Percentiles rank a stretch among this genome's conserved stretches.
phyloP scores from a whole-genome alignment of 106 monocot genomes.

The Acorus calamus region DNA sequence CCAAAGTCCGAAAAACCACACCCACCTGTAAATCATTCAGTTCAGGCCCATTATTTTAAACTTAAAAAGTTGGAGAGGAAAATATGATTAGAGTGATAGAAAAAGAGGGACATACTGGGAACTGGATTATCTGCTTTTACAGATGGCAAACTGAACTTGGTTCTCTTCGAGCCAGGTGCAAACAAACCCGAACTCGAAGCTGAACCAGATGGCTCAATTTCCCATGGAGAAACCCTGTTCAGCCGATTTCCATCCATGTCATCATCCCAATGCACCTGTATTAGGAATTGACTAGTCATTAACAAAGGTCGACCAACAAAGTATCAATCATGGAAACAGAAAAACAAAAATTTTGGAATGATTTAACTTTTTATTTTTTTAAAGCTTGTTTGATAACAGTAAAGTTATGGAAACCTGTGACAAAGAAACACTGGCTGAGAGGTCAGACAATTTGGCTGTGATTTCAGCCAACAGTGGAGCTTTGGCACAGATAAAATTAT shows the following conservation, averaged over 20 bases:
- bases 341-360: too few relatives aligned
- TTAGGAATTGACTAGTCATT: too few relatives aligned
- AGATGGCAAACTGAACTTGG: constrained; percentile 23
- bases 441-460: too few relatives aligned
- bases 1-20: constrained; percentile 34
- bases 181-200: constrained; percentile 27
- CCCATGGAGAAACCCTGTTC: constrained; percentile 72
- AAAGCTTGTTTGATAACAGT: too few relatives aligned
- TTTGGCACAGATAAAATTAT: too few relatives aligned
- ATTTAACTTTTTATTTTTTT: too few relatives aligned
- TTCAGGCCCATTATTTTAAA: background rate
- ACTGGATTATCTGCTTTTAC: constrained; percentile 27
- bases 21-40: constrained; percentile 30
- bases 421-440: too few relatives aligned
- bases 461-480: too few relatives aligned
- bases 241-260: constrained; percentile 27
- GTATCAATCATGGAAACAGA: too few relatives aligned
- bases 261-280: constrained; percentile 74
- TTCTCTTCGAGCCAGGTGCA: constrained; percentile 40
- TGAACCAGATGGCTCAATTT: constrained; percentile 49
- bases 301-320: too few relatives aligned
- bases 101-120: constrained; percentile 31
- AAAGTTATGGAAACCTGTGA: too few relatives aligned
- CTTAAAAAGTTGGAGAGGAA: background rate
- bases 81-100: background rate